Evolutionary conservation across 2,329 filamentous ascomycete species (phyloP), one percentile per base, ranked within the genome.

Genomic region (Colletotrichum sp.): DNA sequence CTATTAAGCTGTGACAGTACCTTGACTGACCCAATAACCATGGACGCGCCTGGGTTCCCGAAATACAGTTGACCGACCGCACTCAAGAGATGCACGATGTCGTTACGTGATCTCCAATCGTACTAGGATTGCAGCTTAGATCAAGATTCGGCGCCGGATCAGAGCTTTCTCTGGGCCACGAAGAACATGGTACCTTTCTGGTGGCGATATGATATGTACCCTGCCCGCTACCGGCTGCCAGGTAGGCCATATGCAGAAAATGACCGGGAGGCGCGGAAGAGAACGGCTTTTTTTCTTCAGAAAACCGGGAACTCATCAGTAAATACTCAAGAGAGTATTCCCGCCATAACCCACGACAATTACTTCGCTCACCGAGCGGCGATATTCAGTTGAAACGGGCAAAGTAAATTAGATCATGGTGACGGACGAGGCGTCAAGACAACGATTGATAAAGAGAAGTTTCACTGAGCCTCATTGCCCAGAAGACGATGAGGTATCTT

Each of bases 371-470:
- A 30, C 28, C 28, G 30, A 30, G 59, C 18, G 21, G 28, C 28
- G 12, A 36, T 21, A 63, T 32, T 34, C 9, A 63, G 28, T 32
- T 63, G 30, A 34, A 63, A 63, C 59, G 59, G 30, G 59, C 30
- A 9, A 30, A 21, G 18, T n/a, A 26, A 36, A 71, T n/a, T 59
- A 67, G 64, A 78, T 86, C 26, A 77, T 83, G 76, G 78, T 86
- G 52, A 77, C 84, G 75, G 82, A 84, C 61, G 79, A 78, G 16
- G 79, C 77, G 32, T 79, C 75, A 60, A 75, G 78, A 65, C 39
- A 26, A 79, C 43, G 34, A 30, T 21, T 13, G 21, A 57, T 30
- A 18, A 32, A 16, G 15, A 36, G n/a, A 52, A 55, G 43, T 39
- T 32, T 32, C 16, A 52, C 26, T 36, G 59, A 26, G 36, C 36